Base-by-base conservation (phyloP, 768 basidiomycete genomes). In the Rhodotorula taiwanensis region DNA sequence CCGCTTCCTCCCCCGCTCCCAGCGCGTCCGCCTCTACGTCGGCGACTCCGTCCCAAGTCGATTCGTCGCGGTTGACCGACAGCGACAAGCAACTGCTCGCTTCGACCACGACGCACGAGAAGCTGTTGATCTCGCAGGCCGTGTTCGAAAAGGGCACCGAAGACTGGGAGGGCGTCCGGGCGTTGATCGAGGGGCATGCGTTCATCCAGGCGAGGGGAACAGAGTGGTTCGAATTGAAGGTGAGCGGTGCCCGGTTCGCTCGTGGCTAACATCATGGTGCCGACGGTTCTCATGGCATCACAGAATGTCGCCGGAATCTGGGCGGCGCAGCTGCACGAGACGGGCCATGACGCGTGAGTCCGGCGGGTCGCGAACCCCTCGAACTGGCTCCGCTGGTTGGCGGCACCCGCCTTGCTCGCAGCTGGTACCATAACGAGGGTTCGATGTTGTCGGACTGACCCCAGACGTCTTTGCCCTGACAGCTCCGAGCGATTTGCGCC, bases 41-140 rank as follows among this genome's bases (percentile, higher is more conserved):
- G 10, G 36, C 36, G 10, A 16, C 36, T 16, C 36, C 36, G 36
- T 16, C 36, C 36, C 36, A 10, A 9, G 36, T 10, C 36, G 10
- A 9, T 16, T 39, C 36, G 16, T 10, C 36, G 36, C 36, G 9
- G 10, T 16, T 39, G 10, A 39, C 36, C 9, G 16, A 9, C 9
- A 9, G 16, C 9, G 62, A 58, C 41, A 1, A 34, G 18, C 39
- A 28, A 5, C 55, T 60, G 1, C 62, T 68, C 47, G 20, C 41
- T 4, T 8, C 39, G 15, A 58, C 64, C 21, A 45, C 57, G 7
- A 58, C 57, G 23, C 53, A 52, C 45, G 56, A 62, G 42, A 58
- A 58, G 33, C 42, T 69, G 30, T 53, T 69, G 15, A 30, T 69
- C 56, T 63, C 63, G 5, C 67, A 69, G 18, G 63, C 52, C 16